Conservation (phyloP, 192 early-diverging fungal genomes). For the Coemansia sp. region DNA sequence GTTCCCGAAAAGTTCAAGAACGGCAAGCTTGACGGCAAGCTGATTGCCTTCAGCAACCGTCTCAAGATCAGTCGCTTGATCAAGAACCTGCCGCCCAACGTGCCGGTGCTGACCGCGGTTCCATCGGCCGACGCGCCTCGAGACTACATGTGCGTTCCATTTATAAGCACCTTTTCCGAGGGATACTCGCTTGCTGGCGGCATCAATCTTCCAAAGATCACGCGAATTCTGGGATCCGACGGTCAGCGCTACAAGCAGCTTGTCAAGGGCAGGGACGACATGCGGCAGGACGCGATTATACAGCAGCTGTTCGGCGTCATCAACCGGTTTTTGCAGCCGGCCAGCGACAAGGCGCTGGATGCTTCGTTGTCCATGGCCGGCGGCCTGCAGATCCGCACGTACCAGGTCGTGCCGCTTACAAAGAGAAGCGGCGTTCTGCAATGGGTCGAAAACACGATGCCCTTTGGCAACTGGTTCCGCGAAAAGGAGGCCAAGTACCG, state of each 20-base stretch:
- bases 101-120: constrained; percentile 40
- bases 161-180: constrained; percentile 28
- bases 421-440: constrained; percentile 89
- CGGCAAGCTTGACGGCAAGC: constrained; percentile 22
- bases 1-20: constrained; percentile 43
- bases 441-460: constrained; percentile 83
- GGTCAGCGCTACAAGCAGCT: constrained; percentile 52
- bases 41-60: constrained; percentile 27
- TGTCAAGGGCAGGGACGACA: constrained; percentile 65
- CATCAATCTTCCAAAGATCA: constrained; percentile 54
- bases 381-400: constrained; percentile 55
- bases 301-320: constrained; percentile 65
- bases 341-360: constrained; percentile 2
- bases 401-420: constrained; percentile 85
- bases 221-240: constrained; percentile 39
- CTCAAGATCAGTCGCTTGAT: constrained; percentile 32
- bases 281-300: constrained; percentile 74
- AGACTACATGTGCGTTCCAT: constrained; percentile 43
- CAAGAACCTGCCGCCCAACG: constrained; percentile 28
- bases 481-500: constrained; percentile 60
- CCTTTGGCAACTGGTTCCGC: constrained; percentile 65
- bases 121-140: constrained; percentile 26
- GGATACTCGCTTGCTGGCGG: constrained; percentile 50
- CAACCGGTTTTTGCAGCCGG: constrained; percentile 57
- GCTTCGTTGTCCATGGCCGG: constrained; percentile 10